Percentiles rank a stretch among this genome's conserved stretches.
phyloP scores from a whole-genome alignment of 331 rosid genomes.

The Acacia pycnantha region DNA sequence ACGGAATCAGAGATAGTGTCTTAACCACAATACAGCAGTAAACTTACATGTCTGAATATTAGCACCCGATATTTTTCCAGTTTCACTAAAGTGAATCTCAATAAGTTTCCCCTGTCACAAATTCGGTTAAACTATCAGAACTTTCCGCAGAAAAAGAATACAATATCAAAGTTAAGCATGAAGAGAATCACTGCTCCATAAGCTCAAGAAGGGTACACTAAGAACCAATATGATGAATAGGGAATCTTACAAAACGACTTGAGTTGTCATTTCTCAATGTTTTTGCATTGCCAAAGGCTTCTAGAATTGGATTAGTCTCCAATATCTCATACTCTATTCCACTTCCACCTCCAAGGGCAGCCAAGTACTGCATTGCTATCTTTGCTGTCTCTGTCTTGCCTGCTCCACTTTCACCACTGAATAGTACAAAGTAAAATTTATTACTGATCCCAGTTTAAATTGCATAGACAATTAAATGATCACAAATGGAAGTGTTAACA shows the following conservation, averaged over 20 bases:
- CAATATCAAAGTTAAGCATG: background rate
- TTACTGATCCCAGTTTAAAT: background rate
- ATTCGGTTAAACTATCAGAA: constrained; percentile 17
- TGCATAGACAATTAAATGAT: background rate
- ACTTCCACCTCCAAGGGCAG: constrained; percentile 84
- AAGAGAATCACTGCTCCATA: background rate
- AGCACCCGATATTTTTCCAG: constrained; percentile 79
- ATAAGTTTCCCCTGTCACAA: constrained; percentile 67
- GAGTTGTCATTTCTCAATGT: constrained; percentile 86
- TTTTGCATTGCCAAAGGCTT: constrained; percentile 86
- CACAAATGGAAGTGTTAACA: background rate
- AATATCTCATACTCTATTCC: constrained; percentile 78
- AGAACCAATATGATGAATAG: constrained; percentile 17
- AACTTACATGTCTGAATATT: constrained; percentile 77
- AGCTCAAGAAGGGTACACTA: background rate
- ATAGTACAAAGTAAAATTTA: constrained; percentile 18
- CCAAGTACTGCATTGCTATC: constrained; percentile 85
- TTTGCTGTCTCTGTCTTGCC: constrained; percentile 86
- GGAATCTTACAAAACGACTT: constrained; percentile 75
- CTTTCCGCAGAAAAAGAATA: background rate
- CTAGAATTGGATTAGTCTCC: constrained; percentile 78
- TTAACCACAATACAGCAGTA: constrained; percentile 16
- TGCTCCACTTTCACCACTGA: constrained; percentile 87
- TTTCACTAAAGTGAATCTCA: constrained; percentile 76
- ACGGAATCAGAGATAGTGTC: background rate